A percentile compares a stretch with the other conserved stretches of the same genome.
These are phyloP conservation scores for Coniosporium apollinis DNA, from an alignment of 495 filamentous ascomycete species.

Conservation along the genomic window DNA sequence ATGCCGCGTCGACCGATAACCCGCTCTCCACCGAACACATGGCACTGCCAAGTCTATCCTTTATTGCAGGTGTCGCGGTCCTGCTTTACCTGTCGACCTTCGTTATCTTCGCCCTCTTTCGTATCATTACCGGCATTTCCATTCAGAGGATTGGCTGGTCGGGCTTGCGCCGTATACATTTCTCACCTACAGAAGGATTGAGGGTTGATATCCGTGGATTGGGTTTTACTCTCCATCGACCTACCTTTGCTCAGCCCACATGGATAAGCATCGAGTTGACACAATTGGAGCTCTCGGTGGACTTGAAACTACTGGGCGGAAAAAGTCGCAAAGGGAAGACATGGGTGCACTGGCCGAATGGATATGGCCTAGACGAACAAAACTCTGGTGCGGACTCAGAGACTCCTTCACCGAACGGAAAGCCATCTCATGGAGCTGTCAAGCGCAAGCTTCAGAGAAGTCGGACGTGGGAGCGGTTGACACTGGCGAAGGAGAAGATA, in stretches of 20 bases:
- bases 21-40: too few relatives aligned
- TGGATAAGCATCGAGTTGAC: slow-evolving; percentile 83
- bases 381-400: background rate
- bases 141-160: slow-evolving; percentile 91
- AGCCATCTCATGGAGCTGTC: slow-evolving; percentile 1
- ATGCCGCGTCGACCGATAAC: too few relatives aligned
- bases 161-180: slow-evolving; percentile 75
- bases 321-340: slow-evolving; percentile 10
- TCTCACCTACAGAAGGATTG: slow-evolving; percentile 70
- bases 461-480: slow-evolving; percentile 63
- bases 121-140: slow-evolving; percentile 83
- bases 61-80: slow-evolving; percentile 66
- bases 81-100: slow-evolving; percentile 84
- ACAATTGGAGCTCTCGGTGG: slow-evolving; percentile 69
- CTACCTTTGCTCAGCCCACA: slow-evolving; percentile 91
- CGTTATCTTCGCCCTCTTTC: slow-evolving; percentile 80
- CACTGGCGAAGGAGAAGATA: slow-evolving; percentile 59
- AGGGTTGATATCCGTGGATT: slow-evolving; percentile 80
- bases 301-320: slow-evolving; percentile 40
- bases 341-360: slow-evolving; percentile 8
- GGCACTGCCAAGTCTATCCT: slow-evolving; percentile 51
- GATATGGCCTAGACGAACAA: background rate
- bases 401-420: background rate
- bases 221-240: slow-evolving; percentile 73
- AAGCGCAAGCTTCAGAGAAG: slow-evolving; percentile 30